Percentiles rank a stretch among this genome's conserved stretches.
phyloP scores from a whole-genome alignment of 2,329 filamentous ascomycete species.

The Microcera coccophila region DNA sequence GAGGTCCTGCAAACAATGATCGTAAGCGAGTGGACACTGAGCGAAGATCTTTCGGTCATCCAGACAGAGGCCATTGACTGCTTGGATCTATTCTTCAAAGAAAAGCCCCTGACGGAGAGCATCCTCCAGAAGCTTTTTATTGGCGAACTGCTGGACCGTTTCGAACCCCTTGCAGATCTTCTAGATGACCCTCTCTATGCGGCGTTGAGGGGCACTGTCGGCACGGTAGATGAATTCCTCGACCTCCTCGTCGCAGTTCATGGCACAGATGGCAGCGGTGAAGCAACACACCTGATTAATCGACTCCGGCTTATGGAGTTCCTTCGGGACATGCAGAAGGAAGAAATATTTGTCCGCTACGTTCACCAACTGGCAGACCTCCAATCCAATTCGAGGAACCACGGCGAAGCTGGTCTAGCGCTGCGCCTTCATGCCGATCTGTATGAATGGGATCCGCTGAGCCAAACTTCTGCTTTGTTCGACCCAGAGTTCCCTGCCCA shows the following conservation, averaged over 20 bases:
- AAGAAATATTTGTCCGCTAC: slow-evolving; percentile 94
- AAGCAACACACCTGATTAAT: slow-evolving; percentile 81
- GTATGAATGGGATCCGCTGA: slow-evolving; percentile 82
- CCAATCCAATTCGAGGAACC: slow-evolving; percentile 71
- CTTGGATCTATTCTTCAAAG: slow-evolving; percentile 84
- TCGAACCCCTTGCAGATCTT: slow-evolving; percentile 64
- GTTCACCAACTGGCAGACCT: slow-evolving; percentile 84
- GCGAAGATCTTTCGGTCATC: slow-evolving; percentile 83
- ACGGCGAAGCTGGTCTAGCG: slow-evolving; percentile 83
- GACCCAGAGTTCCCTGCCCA: slow-evolving; percentile 81
- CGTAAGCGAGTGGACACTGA: slow-evolving; percentile 94
- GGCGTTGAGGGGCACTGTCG: slow-evolving; percentile 74
- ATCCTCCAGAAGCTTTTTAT: slow-evolving; percentile 92
- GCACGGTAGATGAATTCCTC: slow-evolving; percentile 83
- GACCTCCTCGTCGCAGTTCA: slow-evolving; percentile 89
- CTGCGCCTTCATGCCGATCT: slow-evolving; percentile 87
- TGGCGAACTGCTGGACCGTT: slow-evolving; percentile 75
- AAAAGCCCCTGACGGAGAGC: slow-evolving; percentile 80
- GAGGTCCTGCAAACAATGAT: slow-evolving; percentile 97
- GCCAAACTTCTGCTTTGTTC: slow-evolving; percentile 58
- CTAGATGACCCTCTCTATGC: slow-evolving; percentile 69
- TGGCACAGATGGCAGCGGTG: slow-evolving; percentile 66
- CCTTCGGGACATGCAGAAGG: slow-evolving; percentile 91
- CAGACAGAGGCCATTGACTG: slow-evolving; percentile 97
- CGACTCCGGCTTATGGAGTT: slow-evolving; percentile 92